These are phyloP conservation scores for Datisca glomerata DNA, from an alignment of 306 rosid species.

Conservation along the genomic window DNA sequence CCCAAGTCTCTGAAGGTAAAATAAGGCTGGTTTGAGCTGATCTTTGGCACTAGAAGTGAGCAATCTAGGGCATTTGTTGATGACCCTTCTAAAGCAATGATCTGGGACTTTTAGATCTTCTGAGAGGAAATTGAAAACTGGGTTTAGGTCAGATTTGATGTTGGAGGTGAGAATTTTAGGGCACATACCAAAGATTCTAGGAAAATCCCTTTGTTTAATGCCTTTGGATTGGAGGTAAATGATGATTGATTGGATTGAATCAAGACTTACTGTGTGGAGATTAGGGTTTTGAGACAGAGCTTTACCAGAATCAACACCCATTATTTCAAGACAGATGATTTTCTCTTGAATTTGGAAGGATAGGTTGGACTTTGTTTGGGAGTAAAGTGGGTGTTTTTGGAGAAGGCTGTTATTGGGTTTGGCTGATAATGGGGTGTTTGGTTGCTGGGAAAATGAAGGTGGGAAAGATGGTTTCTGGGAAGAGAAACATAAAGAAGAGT, in stretches of 20 bases:
- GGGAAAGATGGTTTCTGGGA: constrained; percentile 33
- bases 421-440: constrained; percentile 20
- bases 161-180: constrained; percentile 64
- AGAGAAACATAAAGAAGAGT: constrained; percentile 43
- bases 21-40: constrained; percentile 70
- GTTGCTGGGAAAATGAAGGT: constrained; percentile 13
- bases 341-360: constrained; percentile 77
- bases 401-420: constrained; percentile 55
- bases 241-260: constrained; percentile 50
- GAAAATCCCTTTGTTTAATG: constrained; percentile 45
- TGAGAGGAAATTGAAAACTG: constrained; percentile 56
- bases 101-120: constrained; percentile 58
- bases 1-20: constrained; percentile 69
- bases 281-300: constrained; percentile 69
- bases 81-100: constrained; percentile 37
- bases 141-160: constrained; percentile 54
- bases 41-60: constrained; percentile 61
- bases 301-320: constrained; percentile 81
- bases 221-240: constrained; percentile 73
- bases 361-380: constrained; percentile 39
- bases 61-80: constrained; percentile 74
- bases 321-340: constrained; percentile 78
- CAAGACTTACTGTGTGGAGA: constrained; percentile 41
- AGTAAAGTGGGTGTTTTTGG: constrained; percentile 59
- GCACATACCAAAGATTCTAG: constrained; percentile 84